These are phyloP conservation scores for Elymus sibiricus DNA, from an alignment of 176 grass and related monocot genomes.

Conservation along the genomic window DNA sequence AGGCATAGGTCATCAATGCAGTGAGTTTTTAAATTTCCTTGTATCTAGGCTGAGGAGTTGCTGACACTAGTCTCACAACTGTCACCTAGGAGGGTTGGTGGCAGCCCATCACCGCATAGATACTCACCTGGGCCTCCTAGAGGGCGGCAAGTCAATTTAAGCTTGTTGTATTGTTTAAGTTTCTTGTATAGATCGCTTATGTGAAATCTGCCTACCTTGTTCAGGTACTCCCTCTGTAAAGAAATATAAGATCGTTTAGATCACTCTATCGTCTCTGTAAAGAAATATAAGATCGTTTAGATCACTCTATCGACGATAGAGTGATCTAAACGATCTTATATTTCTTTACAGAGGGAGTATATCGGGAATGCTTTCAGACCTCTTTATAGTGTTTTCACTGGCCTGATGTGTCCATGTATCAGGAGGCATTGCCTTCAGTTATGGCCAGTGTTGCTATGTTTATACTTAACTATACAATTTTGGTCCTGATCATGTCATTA, in stretches of 20 bases:
- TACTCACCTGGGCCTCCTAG: slow-evolving; percentile 75
- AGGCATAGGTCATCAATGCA: slow-evolving; percentile 55
- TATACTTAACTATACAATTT: not conserved
- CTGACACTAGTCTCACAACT: slow-evolving; percentile 20
- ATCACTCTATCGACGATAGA: too few relatives aligned
- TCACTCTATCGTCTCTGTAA: too few relatives aligned
- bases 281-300: too few relatives aligned
- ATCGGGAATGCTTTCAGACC: not conserved
- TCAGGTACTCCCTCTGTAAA: too few relatives aligned
- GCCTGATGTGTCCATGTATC: not conserved
- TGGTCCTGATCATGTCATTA: not conserved
- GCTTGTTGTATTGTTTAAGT: not conserved
- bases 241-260: too few relatives aligned
- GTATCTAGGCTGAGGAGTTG: not conserved
- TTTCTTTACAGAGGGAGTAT: not conserved
- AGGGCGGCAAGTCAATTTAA: slow-evolving; percentile 59
- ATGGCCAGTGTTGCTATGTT: not conserved
- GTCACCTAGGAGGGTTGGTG: slow-evolving; percentile 81
- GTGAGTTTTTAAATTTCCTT: slow-evolving; percentile 36
- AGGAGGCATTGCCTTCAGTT: not conserved
- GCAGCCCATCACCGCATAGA: slow-evolving; percentile 61
- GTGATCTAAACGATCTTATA: too few relatives aligned
- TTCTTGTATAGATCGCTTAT: not conserved
- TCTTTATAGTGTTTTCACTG: not conserved
- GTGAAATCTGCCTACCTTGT: not conserved